Conservation (phyloP, 768 basidiomycete species). For the Leccinum aurantiacum region DNA sequence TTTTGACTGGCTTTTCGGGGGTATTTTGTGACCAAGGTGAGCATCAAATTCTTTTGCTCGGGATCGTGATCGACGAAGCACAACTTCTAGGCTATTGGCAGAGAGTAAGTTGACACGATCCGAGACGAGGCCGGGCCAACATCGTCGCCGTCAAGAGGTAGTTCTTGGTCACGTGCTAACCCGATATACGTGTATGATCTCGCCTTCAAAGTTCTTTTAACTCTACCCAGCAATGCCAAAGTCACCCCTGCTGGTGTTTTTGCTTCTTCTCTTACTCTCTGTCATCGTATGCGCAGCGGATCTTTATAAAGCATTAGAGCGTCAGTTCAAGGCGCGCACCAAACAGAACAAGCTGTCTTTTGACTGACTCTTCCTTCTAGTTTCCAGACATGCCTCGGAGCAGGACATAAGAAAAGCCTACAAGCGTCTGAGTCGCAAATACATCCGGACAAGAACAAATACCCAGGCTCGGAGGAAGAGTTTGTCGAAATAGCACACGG, state of each 20-base stretch:
- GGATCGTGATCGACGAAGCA: neutral
- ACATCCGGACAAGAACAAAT: too few species aligned
- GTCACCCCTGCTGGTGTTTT: conserved; percentile 24
- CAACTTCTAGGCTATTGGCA: conserved; percentile 50
- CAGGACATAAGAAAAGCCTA: too few species aligned
- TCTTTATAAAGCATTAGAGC: conserved; percentile 79
- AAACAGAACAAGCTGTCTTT: too few species aligned
- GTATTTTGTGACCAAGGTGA: conserved; percentile 53
- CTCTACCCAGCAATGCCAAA: conserved; percentile 24
- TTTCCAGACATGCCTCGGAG: too few species aligned
- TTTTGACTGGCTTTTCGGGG: conserved; percentile 45
- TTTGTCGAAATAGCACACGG: too few species aligned
- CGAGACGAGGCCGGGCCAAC: conserved; percentile 15
- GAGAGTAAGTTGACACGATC: conserved; percentile 29
- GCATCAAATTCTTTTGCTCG: neutral
- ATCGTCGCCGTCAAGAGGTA: conserved; percentile 8
- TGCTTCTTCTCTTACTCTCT: conserved; percentile 35
- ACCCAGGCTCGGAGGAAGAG: too few species aligned
- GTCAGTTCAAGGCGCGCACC: conserved; percentile 47
- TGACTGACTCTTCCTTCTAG: too few species aligned
- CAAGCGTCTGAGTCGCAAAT: too few species aligned
- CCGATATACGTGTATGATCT: conserved; percentile 31
- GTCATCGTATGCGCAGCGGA: conserved; percentile 53
- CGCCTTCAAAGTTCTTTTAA: neutral
- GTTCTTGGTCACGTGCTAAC: conserved; percentile 26